phyloP scores from a whole-genome alignment of 225 moss, liverwort and hornwort genomes.

The Climacium dendroides region DNA sequence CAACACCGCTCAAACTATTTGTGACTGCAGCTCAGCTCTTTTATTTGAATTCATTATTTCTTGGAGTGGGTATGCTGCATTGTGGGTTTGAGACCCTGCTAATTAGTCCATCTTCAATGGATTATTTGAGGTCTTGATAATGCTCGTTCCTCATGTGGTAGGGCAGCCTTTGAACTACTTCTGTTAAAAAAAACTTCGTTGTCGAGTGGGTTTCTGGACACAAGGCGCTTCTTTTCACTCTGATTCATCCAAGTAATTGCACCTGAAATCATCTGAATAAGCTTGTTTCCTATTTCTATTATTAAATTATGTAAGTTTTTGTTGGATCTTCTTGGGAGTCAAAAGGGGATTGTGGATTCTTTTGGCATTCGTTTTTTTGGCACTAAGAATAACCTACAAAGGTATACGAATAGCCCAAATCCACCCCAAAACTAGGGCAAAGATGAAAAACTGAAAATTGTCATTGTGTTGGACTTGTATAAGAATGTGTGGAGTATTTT shows the following conservation, averaged over 20 bases:
- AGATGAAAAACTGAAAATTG: fast-evolving
- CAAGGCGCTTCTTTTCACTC: background rate
- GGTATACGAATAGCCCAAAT: fast-evolving
- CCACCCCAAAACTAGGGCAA: fast-evolving
- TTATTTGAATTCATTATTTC: background rate
- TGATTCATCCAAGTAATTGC: background rate
- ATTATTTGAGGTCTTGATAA: background rate
- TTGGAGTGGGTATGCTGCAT: background rate
- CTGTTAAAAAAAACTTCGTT: background rate
- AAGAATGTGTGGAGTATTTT: no score
- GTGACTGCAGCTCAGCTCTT: background rate
- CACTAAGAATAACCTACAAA: fast-evolving
- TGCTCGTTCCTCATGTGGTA: background rate
- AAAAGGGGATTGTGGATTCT: background rate
- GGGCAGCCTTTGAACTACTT: background rate
- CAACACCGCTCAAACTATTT: background rate
- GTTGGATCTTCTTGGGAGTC: no score
- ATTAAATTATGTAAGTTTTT: no score
- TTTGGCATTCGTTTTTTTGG: background rate
- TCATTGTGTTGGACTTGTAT: background rate
- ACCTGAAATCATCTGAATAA: background rate
- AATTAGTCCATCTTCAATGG: background rate
- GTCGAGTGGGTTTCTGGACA: no score
- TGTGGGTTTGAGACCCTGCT: background rate
- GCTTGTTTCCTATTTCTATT: background rate